phyloP scores from a whole-genome alignment of 1,139 yeast species.

The Kodamaea derodonti region DNA sequence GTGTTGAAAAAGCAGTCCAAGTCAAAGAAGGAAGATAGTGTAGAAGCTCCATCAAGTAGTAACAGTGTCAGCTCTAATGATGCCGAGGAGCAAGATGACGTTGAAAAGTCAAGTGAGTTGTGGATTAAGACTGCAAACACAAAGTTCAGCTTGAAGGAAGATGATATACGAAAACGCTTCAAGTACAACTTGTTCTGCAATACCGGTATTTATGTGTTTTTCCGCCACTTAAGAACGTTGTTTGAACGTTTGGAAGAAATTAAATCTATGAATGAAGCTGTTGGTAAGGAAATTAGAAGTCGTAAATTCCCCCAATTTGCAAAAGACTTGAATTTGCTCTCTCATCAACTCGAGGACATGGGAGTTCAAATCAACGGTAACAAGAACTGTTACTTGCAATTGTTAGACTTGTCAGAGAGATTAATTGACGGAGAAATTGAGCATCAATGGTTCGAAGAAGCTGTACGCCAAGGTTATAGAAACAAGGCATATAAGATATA shows the following conservation, averaged over 20 bases:
- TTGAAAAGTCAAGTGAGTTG: conserved; percentile 60
- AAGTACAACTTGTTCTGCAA: conserved; percentile 82
- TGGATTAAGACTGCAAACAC: conserved; percentile 55
- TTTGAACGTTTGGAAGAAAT: conserved; percentile 79
- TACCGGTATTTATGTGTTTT: conserved; percentile 86
- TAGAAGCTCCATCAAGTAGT: conserved; percentile 28
- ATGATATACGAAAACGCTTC: conserved; percentile 26
- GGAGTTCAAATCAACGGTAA: conserved; percentile 70
- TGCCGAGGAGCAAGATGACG: conserved; percentile 29
- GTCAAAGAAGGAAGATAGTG: conserved; percentile 37
- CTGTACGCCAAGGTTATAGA: conserved; percentile 90
- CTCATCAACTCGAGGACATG: conserved; percentile 76
- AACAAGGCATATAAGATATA: conserved; percentile 90
- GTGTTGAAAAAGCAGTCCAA: conserved; percentile 68
- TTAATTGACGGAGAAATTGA: conserved; percentile 89
- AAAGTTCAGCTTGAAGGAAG: conserved; percentile 24
- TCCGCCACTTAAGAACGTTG: conserved; percentile 79
- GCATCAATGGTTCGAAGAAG: conserved; percentile 93
- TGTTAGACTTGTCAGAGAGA: conserved; percentile 66
- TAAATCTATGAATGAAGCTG: conserved; percentile 61
- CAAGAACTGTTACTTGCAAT: conserved; percentile 72
- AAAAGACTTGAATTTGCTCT: conserved; percentile 75
- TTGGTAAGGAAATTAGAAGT: conserved; percentile 64
- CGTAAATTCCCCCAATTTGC: conserved; percentile 80
- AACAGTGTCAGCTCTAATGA: conserved; percentile 36